These are phyloP conservation scores for Sphenostylis stenocarpa DNA, from an alignment of 306 rosid genomes.

Conservation along the genomic window DNA sequence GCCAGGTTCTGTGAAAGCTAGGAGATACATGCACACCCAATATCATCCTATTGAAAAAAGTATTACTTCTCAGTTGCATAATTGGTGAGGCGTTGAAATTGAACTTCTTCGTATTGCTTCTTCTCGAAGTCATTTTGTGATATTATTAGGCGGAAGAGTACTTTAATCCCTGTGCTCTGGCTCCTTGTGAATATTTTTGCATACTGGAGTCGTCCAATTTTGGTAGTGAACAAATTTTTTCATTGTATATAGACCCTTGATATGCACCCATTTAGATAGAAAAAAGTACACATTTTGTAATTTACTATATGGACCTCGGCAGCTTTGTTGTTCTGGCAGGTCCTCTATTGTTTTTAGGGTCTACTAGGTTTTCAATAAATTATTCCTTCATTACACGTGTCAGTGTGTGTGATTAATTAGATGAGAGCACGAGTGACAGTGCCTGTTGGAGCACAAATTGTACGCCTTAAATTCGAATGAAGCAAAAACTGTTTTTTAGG, in stretches of 20 bases:
- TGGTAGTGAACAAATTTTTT: constrained; percentile 36
- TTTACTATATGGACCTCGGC: constrained; percentile 9
- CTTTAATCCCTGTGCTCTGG: constrained; percentile 10
- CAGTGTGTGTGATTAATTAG: background rate
- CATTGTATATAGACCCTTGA: constrained; percentile 36
- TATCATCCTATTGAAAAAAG: constrained; percentile 86
- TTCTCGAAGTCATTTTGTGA: constrained; percentile 21
- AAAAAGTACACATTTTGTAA: constrained; percentile 31
- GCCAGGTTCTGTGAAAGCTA: constrained; percentile 91
- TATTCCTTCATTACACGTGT: constrained; percentile 8
- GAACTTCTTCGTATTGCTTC: background rate
- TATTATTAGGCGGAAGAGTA: background rate
- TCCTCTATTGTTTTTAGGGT: background rate
- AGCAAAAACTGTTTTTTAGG: background rate
- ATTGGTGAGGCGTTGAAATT: constrained; percentile 61
- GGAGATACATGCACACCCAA: constrained; percentile 71
- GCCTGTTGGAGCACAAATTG: constrained; percentile 23
- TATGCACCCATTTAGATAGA: constrained; percentile 27
- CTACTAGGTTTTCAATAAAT: constrained; percentile 28
- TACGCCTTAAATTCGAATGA: background rate
- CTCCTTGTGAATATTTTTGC: constrained; percentile 37
- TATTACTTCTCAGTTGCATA: constrained; percentile 82
- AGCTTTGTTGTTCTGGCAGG: background rate
- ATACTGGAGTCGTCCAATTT: constrained; percentile 52
- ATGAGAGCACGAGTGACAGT: background rate